Evolutionary conservation across 2,329 filamentous ascomycete species (phyloP), one percentile per base, ranked within the genome.

Genomic region (Fusarium luffae): DNA sequence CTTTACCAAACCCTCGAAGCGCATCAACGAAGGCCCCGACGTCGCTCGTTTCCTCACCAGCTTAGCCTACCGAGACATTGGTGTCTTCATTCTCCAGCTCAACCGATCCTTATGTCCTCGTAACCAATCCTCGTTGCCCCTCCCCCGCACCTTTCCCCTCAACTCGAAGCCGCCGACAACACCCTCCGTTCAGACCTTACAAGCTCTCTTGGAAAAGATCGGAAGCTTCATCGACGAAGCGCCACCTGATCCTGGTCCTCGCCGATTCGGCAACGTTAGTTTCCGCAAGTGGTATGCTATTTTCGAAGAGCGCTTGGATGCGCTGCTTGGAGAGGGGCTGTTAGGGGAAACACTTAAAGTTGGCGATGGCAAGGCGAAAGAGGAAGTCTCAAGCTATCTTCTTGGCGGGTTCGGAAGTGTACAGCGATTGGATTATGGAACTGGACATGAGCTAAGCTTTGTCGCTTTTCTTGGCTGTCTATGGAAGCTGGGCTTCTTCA

Each of bases 371-470:
- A 82, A 84, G 2, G 87, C 88, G 7, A 84, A 85, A 70, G 85
- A 86, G 49, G 95, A 98, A 80, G 82, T 98, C 11, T 85, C 84
- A 60, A 85, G 88, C 43, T 99, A 99, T 78, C 86, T 99, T 3
- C 79, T 97, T 6, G 94, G 94, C 16, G 88, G 88, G 7, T 98
- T 97, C 80, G 96, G 96, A 5, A 98, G 94, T 76, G 80, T 93
- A 0, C 93, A 98, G 75, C 85, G 96, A 56, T 84, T 99, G 27
- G 96, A 99, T 80, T 99, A 98, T 77, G 96, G 96, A 3, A 98
- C 96, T 0, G 96, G 96, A 0, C 96, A 99, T 78, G 96, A 99
- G 77, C 83, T 99, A 54, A 97, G 93, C 80, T 99, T 99, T 75
- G 79, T 98, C 10, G 95, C 96, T 2, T 99, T 99, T 68, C 79